Evolutionary conservation across 192 early-diverging fungal genomes (phyloP), one percentile per base, ranked within the genome.

Genomic region (Paraglomus brasilianum): DNA sequence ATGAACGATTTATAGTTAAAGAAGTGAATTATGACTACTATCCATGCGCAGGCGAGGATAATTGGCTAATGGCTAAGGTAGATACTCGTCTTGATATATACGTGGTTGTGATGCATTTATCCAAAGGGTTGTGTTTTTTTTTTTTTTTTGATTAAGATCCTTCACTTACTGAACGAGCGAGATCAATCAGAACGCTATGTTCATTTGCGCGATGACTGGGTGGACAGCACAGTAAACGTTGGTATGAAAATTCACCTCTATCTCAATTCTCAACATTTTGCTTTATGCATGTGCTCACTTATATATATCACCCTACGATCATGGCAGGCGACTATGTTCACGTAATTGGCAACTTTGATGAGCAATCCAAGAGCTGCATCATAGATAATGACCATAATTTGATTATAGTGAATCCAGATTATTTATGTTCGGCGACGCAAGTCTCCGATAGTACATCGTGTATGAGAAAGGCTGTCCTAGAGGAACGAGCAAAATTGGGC

Each of bases 381-480:
- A 81, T 91, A 36, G 85, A 91, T 66, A 84, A 86, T 44, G 40
- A 66, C 5, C 58, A 88, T 4, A 76, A 82, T 40, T 77, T 89
- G 24, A 70, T 93, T 0, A 83, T 96, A 40, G 72, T 93, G 14
- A 84, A 93, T 52, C 96, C 96, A 2, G 96, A 97, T 74, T 70
- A 71, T 2, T 76, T 98, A 13, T 80, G 97, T 15, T 82, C 92
- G 0, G 83, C 87, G 22, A 94, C 96, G 5, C 74, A 82, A 5
- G 75, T 94, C 4, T 77, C 95, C 0, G 91, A 94, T 13, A 85
- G 85, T 17, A 93, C 90, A 50, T 46, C 68, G 0, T 98, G 96
- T 72, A 66, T 89, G 19, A 85, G 96, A 5, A 88, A 85, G 44
- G 86, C 91, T 0, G 87, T 95, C 21, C 76, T 98, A 8, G 82